A percentile compares a stretch with the other conserved stretches of the same genome.
These are phyloP conservation scores for Pseudocercospora crystallina DNA, from an alignment of 2,329 filamentous ascomycete genomes.

Conservation along the genomic window DNA sequence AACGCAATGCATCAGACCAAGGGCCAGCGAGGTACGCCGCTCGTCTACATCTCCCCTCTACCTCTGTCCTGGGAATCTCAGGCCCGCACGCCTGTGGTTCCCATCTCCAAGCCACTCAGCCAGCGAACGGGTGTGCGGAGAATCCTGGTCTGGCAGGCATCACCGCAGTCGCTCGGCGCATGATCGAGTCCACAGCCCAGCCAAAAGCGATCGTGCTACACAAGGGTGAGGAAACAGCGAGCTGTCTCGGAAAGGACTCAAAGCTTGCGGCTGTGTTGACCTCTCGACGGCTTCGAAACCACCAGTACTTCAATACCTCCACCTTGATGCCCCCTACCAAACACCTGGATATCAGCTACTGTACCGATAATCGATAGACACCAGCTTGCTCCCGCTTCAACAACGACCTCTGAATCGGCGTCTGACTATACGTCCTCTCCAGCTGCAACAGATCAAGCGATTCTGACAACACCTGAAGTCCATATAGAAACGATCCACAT, in stretches of 20 bases:
- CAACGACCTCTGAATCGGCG: constrained; percentile 1
- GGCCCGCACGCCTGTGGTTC: too few species aligned
- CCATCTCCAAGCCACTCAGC: constrained; percentile 8
- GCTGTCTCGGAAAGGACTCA: too few species aligned
- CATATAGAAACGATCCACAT: constrained; percentile 5
- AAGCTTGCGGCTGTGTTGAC: too few species aligned
- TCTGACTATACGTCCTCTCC: not conserved
- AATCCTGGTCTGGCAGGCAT: constrained; percentile 17
- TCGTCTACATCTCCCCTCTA: not conserved
- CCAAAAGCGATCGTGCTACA: constrained; percentile 4
- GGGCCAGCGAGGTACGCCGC: not conserved
- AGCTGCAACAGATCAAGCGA: constrained; percentile 8
- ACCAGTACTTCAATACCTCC: too few species aligned
- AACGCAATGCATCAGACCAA: not conserved
- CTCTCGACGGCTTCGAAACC: too few species aligned
- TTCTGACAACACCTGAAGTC: constrained; percentile 10
- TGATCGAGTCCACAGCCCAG: not conserved
- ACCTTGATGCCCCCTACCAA: too few species aligned
- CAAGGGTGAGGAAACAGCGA: not conserved
- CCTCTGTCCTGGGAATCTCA: too few species aligned
- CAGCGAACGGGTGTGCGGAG: constrained; percentile 21
- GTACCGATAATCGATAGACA: too few species aligned
- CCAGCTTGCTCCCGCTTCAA: too few species aligned
- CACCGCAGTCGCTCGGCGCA: constrained; percentile 1
- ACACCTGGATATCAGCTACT: too few species aligned